A percentile compares a stretch with the other conserved stretches of the same genome.
These are phyloP conservation scores for Sporothrix pallida DNA, from an alignment of 2,329 filamentous ascomycete genomes.

Conservation along the genomic window DNA sequence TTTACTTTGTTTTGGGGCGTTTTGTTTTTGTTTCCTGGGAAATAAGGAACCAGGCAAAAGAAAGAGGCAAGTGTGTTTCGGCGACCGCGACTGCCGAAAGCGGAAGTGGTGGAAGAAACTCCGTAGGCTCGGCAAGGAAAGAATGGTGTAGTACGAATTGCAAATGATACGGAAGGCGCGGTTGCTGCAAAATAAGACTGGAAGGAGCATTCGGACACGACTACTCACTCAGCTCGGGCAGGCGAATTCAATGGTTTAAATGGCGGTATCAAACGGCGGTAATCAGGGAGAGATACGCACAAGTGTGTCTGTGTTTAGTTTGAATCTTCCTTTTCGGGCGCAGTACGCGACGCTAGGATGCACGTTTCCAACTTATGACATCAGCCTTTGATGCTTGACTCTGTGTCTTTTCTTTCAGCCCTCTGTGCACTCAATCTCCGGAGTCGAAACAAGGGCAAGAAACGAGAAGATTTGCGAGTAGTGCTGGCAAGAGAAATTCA, in stretches of 20 bases:
- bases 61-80: neutral
- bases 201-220: neutral
- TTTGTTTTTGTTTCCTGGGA: neutral
- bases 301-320: neutral
- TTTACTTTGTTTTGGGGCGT: neutral
- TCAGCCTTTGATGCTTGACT: neutral
- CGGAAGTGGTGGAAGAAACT: neutral
- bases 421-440: neutral
- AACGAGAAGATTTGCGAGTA: neutral
- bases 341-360: neutral
- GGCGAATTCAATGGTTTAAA: neutral
- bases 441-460: neutral
- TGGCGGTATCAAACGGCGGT: neutral
- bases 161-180: neutral
- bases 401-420: neutral
- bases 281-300: neutral
- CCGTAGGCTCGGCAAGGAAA: neutral
- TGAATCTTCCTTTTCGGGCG: neutral
- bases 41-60: neutral
- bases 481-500: no score
- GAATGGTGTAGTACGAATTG: neutral
- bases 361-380: neutral
- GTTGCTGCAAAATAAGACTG: neutral
- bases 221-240: neutral
- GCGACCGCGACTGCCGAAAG: neutral